phyloP scores from a whole-genome alignment of 768 basidiomycete species.

The Leccinum incarnatum region DNA sequence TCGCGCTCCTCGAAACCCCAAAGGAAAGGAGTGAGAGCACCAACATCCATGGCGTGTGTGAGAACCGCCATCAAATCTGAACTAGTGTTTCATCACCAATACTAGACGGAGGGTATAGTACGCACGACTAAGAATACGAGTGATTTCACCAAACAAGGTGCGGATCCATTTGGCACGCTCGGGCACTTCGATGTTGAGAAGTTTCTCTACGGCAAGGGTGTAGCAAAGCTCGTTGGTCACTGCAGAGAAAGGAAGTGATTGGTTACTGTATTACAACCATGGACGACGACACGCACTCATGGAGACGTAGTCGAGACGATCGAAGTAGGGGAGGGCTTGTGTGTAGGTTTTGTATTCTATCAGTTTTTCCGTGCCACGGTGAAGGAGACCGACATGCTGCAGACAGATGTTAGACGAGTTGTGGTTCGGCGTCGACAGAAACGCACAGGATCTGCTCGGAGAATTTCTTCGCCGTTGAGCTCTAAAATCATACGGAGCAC shows the following conservation, averaged over 20 bases:
- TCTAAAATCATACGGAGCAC: slow-evolving; percentile 97
- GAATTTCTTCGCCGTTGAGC: slow-evolving; percentile 94
- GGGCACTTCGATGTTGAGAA: slow-evolving; percentile 95
- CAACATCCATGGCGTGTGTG: slow-evolving; percentile 96
- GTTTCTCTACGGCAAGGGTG: slow-evolving; percentile 95
- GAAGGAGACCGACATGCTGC: slow-evolving; percentile 91
- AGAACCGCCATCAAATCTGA: slow-evolving; percentile 94
- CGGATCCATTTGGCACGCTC: slow-evolving; percentile 98
- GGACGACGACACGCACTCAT: slow-evolving; percentile 70
- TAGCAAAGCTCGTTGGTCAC: slow-evolving; percentile 99
- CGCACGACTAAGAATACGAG: slow-evolving; percentile 90
- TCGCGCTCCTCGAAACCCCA: slow-evolving; percentile 99
- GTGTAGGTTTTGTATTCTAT: slow-evolving; percentile 99
- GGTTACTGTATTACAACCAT: not conserved
- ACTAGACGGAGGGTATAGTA: slow-evolving; percentile 12
- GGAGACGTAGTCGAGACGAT: slow-evolving; percentile 97
- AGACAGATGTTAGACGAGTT: slow-evolving; percentile 8
- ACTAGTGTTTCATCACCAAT: not conserved
- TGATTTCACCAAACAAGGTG: slow-evolving; percentile 95
- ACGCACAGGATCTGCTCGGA: slow-evolving; percentile 78
- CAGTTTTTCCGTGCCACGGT: slow-evolving; percentile 97
- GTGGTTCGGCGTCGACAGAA: not conserved
- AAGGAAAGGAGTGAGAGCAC: slow-evolving; percentile 96
- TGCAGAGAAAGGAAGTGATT: slow-evolving; percentile 31
- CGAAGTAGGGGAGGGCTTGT: slow-evolving; percentile 97